Percentiles rank a stretch among this genome's conserved stretches.
Conservation (phyloP, 306 rosid species). For the Trifolium repens region DNA sequence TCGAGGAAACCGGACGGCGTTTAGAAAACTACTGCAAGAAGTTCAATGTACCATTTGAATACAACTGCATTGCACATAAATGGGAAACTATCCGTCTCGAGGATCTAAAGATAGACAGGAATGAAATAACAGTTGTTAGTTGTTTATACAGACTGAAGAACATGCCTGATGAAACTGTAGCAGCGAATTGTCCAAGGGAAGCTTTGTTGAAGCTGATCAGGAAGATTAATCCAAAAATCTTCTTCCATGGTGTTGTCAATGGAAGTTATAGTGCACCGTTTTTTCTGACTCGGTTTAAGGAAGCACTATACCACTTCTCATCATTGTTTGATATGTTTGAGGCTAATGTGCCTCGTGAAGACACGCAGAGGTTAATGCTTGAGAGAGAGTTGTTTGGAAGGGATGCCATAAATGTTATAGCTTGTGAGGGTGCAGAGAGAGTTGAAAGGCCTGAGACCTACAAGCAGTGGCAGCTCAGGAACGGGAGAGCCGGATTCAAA, state of each 20-base stretch:
- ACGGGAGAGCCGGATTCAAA: conserved; percentile 72
- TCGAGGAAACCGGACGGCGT: conserved; percentile 66
- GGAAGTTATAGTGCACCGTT: conserved; percentile 80
- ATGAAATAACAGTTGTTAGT: conserved; percentile 61
- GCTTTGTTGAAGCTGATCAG: conserved; percentile 64
- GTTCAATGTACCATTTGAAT: conserved; percentile 64
- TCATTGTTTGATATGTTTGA: conserved; percentile 79
- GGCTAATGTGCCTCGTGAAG: conserved; percentile 65
- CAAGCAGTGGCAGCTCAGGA: conserved; percentile 86
- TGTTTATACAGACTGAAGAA: conserved; percentile 67
- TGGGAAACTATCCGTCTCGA: conserved; percentile 64
- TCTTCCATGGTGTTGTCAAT: conserved; percentile 72
- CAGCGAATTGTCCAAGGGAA: conserved; percentile 63
- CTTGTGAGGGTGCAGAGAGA: conserved; percentile 78
- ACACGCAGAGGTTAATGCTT: conserved; percentile 51
- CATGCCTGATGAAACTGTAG: conserved; percentile 65
- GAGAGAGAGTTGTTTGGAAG: conserved; percentile 70
- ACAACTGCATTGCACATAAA: conserved; percentile 59
- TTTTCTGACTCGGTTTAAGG: conserved; percentile 71
- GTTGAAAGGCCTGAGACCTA: conserved; percentile 87
- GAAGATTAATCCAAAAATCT: conserved; percentile 69
- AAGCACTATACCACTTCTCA: conserved; percentile 77
- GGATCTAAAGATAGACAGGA: conserved; percentile 61
- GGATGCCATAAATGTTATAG: conserved; percentile 75
- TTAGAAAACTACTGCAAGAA: conserved; percentile 61